phyloP scores from a whole-genome alignment of 2,329 filamentous ascomycete genomes.

The Herpotrichia juniperi region DNA sequence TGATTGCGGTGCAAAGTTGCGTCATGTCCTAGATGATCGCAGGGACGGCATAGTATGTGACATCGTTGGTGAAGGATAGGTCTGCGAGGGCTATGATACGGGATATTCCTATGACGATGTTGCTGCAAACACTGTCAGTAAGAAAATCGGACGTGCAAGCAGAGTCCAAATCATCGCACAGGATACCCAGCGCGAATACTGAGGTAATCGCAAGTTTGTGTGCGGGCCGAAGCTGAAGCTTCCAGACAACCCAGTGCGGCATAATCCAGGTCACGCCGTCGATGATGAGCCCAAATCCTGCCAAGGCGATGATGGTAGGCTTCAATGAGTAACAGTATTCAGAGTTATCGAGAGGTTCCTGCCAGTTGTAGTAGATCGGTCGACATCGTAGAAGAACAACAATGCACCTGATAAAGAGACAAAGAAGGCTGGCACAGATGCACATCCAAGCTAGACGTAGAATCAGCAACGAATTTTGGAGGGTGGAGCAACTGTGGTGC shows the following conservation, averaged over 20 bases:
- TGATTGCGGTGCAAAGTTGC: slow-evolving; percentile 30
- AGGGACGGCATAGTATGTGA: slow-evolving; percentile 21
- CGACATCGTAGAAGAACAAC: slow-evolving; percentile 25
- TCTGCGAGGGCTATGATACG: slow-evolving; percentile 14
- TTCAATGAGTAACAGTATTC: slow-evolving; percentile 24
- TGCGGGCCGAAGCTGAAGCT: slow-evolving; percentile 21
- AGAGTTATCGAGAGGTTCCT: slow-evolving; percentile 16
- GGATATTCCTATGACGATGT: slow-evolving; percentile 21
- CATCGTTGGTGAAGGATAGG: slow-evolving; percentile 13
- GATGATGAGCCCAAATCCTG: slow-evolving; percentile 19
- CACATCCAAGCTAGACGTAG: slow-evolving; percentile 20
- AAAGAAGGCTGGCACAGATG: slow-evolving; percentile 15
- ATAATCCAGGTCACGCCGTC: slow-evolving; percentile 28
- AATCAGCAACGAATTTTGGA: slow-evolving; percentile 16
- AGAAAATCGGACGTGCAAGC: background rate
- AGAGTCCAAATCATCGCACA: slow-evolving; percentile 16
- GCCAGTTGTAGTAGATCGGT: slow-evolving; percentile 29
- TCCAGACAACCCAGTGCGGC: slow-evolving; percentile 34
- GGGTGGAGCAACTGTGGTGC: background rate
- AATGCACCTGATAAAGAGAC: slow-evolving; percentile 13
- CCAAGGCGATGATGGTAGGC: slow-evolving; percentile 15
- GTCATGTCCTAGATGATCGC: slow-evolving; percentile 26
- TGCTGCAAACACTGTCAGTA: slow-evolving; percentile 19
- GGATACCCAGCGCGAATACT: slow-evolving; percentile 30
- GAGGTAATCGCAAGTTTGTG: slow-evolving; percentile 30